Percentiles rank a stretch among this genome's conserved stretches.
Conservation (phyloP, 2,329 filamentous ascomycete species). For the Ambrosiella beaveri region DNA sequence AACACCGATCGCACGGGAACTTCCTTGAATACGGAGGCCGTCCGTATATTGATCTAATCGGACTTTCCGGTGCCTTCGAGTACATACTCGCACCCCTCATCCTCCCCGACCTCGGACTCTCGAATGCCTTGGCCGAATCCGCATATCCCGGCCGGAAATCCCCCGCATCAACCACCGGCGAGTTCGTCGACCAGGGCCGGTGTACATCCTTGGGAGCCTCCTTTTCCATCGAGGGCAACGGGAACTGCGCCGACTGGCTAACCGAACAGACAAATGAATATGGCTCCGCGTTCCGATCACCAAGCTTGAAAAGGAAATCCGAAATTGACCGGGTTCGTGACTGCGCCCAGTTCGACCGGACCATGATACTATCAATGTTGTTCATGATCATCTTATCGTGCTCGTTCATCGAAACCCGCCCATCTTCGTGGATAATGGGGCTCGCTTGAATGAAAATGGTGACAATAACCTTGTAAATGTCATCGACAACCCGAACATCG, state of each 20-base stretch:
- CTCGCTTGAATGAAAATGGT: conserved; percentile 28
- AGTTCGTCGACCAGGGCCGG: conserved; percentile 7
- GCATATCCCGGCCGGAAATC: conserved; percentile 1
- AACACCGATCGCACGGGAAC: conserved; percentile 57
- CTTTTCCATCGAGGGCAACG: not conserved
- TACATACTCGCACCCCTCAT: conserved; percentile 18
- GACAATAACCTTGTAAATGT: conserved; percentile 34
- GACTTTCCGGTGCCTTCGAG: conserved; percentile 14
- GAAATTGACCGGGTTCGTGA: conserved; percentile 29
- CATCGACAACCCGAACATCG: conserved; percentile 22
- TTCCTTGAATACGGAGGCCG: conserved; percentile 46
- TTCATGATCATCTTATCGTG: conserved; percentile 29
- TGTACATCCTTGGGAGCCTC: not conserved
- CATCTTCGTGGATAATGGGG: conserved; percentile 28
- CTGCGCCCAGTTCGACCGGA: conserved; percentile 29
- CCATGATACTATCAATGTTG: conserved; percentile 28
- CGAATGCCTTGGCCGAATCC: conserved; percentile 9
- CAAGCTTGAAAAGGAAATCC: conserved; percentile 34
- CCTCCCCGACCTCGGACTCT: conserved; percentile 6
- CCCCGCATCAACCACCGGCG: not conserved
- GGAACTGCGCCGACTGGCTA: not conserved
- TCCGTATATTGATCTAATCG: conserved; percentile 1
- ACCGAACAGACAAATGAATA: conserved; percentile 17
- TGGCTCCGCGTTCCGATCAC: conserved; percentile 22
- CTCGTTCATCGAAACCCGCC: conserved; percentile 24